Evolutionary conservation across 495 filamentous ascomycete species (phyloP).

Genomic region (Penicillium soppii): DNA sequence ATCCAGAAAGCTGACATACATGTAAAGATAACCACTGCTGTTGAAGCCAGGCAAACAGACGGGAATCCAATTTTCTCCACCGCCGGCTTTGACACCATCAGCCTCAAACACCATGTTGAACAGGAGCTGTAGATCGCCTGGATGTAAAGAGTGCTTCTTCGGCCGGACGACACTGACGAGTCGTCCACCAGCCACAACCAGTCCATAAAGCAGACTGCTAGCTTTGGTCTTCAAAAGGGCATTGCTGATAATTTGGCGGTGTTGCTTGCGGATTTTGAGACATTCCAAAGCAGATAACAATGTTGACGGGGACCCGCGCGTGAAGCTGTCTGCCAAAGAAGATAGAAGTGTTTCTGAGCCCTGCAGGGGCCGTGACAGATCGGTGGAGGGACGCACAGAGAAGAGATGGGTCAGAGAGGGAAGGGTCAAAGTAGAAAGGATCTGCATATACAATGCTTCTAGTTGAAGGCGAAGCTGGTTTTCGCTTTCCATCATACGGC

Average conservation of each 20-base stretch:
- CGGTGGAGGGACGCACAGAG: conserved; percentile 83
- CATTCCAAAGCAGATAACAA: conserved; percentile 91
- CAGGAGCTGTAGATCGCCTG: conserved; percentile 90
- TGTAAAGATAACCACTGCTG: conserved; percentile 94
- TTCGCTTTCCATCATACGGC: conserved; percentile 86
- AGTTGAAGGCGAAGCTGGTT: conserved; percentile 82
- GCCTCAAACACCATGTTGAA: conserved; percentile 99
- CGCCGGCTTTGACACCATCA: conserved; percentile 79
- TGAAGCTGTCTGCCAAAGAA: conserved; percentile 91
- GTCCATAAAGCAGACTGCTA: conserved; percentile 80
- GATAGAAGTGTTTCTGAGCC: conserved; percentile 91
- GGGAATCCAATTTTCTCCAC: conserved; percentile 97
- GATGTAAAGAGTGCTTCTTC: conserved; percentile 92
- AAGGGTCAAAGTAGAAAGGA: conserved; percentile 89
- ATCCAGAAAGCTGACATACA: conserved; percentile 93
- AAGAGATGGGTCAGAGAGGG: conserved; percentile 89
- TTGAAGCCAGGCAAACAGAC: conserved; percentile 97
- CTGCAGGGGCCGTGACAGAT: conserved; percentile 87
- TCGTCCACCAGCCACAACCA: conserved; percentile 90
- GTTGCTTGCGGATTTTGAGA: conserved; percentile 79
- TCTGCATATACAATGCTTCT: conserved; percentile 96
- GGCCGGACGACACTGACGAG: conserved; percentile 94
- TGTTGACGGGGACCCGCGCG: conserved; percentile 82
- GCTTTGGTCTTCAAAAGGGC: conserved; percentile 74
- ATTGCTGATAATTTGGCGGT: conserved; percentile 83